phyloP scores from a whole-genome alignment of 139 green algal species.

The Marvania coccoides region DNA sequence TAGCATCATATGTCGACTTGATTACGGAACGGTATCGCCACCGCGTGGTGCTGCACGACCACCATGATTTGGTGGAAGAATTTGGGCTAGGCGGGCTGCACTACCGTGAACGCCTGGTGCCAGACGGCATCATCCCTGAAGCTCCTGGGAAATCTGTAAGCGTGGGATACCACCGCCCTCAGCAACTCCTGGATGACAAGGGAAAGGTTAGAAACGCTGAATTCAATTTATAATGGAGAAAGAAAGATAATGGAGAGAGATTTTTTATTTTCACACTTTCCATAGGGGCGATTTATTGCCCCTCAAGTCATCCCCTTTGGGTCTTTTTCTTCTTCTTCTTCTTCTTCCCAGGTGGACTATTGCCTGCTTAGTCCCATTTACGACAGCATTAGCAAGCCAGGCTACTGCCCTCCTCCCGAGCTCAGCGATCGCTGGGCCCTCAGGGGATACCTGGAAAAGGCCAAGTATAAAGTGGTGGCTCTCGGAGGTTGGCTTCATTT shows the following conservation, averaged over 20 bases:
- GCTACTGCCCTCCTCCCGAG: conserved; percentile 9
- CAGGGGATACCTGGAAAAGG: background rate
- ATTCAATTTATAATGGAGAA: no score
- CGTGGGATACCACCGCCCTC: background rate
- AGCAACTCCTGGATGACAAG: background rate
- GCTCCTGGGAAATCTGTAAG: background rate
- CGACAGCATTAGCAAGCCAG: conserved; percentile 46
- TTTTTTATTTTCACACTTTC: no score
- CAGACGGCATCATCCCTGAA: background rate
- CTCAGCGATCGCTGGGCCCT: conserved; percentile 11
- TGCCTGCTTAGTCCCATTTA: conserved; percentile 49
- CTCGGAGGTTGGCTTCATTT: conserved; percentile 21
- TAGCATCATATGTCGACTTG: conserved; percentile 13
- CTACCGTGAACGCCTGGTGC: conserved; percentile 15
- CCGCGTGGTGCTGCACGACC: conserved; percentile 21
- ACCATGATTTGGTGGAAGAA: conserved; percentile 12
- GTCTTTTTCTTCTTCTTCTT: no score
- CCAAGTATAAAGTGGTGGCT: conserved; percentile 27
- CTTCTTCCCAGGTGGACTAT: conserved; percentile 47
- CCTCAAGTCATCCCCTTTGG: no score
- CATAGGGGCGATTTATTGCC: no score
- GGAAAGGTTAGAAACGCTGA: no score
- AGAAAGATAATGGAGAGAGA: no score
- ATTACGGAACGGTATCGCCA: background rate
- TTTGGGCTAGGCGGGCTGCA: conserved; percentile 25